Base-by-base conservation (phyloP, 1,284 basidiomycete genomes). In the Microbotryum intermedium region DNA sequence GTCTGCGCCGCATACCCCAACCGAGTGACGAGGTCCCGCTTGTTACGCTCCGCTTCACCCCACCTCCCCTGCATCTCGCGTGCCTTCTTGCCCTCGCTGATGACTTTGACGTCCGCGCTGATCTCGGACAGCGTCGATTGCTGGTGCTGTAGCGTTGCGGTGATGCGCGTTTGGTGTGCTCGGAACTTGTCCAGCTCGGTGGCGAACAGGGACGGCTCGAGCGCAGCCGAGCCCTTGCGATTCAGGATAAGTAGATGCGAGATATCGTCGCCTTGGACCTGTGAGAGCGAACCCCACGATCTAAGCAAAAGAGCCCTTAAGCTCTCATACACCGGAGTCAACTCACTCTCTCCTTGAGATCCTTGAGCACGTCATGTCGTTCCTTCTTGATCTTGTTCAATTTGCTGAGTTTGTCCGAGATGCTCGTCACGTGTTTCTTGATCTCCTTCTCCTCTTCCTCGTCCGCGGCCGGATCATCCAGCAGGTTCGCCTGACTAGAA, bases 191-290 rank as follows among this genome's bases (percentile, higher is more conserved):
- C 93, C 20, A 97, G 82, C 74, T 97, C 93, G 7, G 85, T 82
- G 0, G 90, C 88, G 70, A 97, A 97, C 20, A 97, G 79, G 1
- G 88, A 82, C 0, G 88, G 85, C 69, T 97, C 91, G 5, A 88
- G 86, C 44, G 84, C 84, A 28, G 83, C 82, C 63, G 90, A 87
- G 9, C 58, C 63, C 20, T 92, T 86, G 18, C 90, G 84, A 72
- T 97, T 95, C 55, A 97, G 82, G 2, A 98, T 82, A 1, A 98
- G 82, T 1, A 97, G 79, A 72, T 95, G 91, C 0, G 93, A 97
- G 10, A 98, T 94, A 70, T 98, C 95, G 75, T 98, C 95, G 30
- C 81, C 80, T 82, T 97, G 95, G 50, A 97, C 83, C 89, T 93
- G 71, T 44, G n/a, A 46, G 53, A 34, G 20, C 21, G 4, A 39